Conservation (phyloP, 192 early-diverging fungal species). For the Chytriomyces sp. region DNA sequence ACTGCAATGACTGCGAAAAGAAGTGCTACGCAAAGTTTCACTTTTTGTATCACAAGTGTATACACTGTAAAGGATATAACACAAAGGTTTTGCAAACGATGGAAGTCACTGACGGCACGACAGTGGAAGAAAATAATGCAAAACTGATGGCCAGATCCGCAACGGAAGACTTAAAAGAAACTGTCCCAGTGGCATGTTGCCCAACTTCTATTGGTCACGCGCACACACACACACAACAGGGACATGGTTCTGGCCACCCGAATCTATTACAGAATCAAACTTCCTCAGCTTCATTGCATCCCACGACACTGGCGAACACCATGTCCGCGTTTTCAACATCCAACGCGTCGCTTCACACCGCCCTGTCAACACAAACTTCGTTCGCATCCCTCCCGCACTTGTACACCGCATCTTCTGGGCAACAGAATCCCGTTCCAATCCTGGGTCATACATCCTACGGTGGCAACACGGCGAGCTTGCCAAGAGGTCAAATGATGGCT, state of each 20-base stretch:
- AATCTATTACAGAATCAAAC: not conserved
- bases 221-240: not conserved
- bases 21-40: conserved; percentile 84
- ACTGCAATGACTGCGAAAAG: conserved; percentile 96
- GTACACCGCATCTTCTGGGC: no score
- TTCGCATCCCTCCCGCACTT: no score
- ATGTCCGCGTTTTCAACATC: not conserved
- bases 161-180: not conserved
- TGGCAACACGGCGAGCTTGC: not conserved
- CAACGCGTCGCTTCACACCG: not conserved
- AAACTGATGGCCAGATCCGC: not conserved
- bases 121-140: conserved; percentile 12
- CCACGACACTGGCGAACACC: not conserved
- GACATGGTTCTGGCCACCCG: not conserved
- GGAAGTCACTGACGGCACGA: conserved; percentile 37
- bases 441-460: not conserved
- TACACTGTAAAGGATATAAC: conserved; percentile 83
- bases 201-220: no score
- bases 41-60: conserved; percentile 96
- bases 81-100: conserved; percentile 77
- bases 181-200: not conserved
- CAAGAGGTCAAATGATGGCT: no score
- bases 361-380: not conserved
- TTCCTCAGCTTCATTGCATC: conserved; percentile 1
- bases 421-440: no score